Evolutionary conservation across 2,329 filamentous ascomycete genomes (phyloP).

Genomic region (Pseudocercospora macadamiae): DNA sequence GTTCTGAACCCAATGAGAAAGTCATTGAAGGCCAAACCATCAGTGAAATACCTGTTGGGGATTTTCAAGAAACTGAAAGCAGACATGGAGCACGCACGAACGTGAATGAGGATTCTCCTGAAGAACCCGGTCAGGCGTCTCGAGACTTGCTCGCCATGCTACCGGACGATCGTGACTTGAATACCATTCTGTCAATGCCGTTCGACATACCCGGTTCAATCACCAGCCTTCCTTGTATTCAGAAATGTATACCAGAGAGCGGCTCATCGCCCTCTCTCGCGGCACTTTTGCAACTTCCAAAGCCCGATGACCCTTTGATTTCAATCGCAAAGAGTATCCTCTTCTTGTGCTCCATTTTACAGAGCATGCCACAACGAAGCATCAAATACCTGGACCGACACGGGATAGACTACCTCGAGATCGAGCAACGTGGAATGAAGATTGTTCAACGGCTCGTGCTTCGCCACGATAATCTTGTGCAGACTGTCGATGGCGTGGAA

Average conservation of each 20-base stretch:
- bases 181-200: neutral
- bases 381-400: neutral
- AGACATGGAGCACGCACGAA: no score
- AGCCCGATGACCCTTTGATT: neutral
- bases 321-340: neutral
- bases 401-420: neutral
- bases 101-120: neutral
- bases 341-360: neutral
- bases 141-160: neutral
- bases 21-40: neutral
- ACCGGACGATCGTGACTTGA: neutral
- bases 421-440: neutral
- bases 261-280: neutral
- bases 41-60: no score
- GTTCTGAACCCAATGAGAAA: neutral
- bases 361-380: neutral
- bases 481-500: constrained; percentile 1
- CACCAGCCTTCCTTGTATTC: neutral
- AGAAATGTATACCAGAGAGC: neutral
- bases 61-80: no score
- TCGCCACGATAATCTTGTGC: neutral
- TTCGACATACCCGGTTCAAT: neutral
- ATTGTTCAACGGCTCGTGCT: neutral
- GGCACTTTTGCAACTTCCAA: neutral
- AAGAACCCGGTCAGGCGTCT: neutral